These are phyloP conservation scores for Agrostemma githago DNA, from an alignment of 148 eudicot genomes.

Conservation along the genomic window DNA sequence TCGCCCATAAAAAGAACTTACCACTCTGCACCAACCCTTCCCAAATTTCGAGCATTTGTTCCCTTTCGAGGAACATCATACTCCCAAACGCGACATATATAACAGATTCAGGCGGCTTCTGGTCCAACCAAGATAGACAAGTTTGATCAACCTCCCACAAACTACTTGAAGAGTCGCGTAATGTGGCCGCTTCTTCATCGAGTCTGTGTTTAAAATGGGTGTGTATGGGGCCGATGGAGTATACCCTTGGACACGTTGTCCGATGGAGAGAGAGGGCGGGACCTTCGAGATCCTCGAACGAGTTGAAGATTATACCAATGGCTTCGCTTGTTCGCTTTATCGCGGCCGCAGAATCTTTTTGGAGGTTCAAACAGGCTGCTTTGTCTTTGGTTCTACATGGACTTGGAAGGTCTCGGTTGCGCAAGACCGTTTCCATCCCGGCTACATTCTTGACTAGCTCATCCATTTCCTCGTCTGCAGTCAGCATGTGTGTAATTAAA, in stretches of 20 bases:
- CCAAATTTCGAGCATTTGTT: no score
- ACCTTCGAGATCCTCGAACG: conserved; percentile 45
- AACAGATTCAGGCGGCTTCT: conserved; percentile 20
- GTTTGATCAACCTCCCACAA: conserved; percentile 40
- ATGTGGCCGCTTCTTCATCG: neutral
- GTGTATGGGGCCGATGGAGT: conserved; percentile 52
- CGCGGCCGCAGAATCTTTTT: neutral
- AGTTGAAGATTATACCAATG: conserved; percentile 34
- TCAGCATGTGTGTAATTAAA: no score
- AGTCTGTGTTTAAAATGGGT: conserved; percentile 13
- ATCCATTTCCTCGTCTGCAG: conserved; percentile 15
- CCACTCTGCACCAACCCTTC: no score
- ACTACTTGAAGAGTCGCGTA: conserved; percentile 11
- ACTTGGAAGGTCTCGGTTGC: conserved; percentile 42
- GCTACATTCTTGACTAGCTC: conserved; percentile 21
- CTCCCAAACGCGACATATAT: no score
- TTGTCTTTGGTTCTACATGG: conserved; percentile 21
- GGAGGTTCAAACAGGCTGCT: neutral
- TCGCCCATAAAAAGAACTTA: no score
- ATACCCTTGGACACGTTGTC: conserved; percentile 17
- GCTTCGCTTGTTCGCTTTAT: neutral
- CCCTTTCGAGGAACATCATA: no score
- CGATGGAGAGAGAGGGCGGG: conserved; percentile 33
- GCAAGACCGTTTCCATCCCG: conserved; percentile 33
- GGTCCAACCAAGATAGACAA: conserved; percentile 47